phyloP scores from a whole-genome alignment of 495 filamentous ascomycete genomes.

The Opeltia flavorubescens region DNA sequence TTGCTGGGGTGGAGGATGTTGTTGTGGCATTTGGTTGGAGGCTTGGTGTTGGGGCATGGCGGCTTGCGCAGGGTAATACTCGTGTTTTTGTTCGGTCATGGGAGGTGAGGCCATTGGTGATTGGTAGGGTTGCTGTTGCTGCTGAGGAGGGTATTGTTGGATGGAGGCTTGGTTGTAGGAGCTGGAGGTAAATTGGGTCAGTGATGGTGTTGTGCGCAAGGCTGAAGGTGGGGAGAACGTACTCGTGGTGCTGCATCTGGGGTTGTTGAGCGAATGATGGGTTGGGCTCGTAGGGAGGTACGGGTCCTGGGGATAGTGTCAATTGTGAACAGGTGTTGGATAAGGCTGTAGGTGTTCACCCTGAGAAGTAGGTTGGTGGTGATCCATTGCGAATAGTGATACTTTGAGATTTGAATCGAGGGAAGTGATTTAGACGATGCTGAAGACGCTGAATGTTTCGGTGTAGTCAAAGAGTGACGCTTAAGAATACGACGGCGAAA shows the following conservation, averaged over 20 bases:
- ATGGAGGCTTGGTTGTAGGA: neutral
- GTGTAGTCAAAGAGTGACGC: too few species aligned
- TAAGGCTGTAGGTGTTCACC: neutral
- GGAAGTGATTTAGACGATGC: neutral
- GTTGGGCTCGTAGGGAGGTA: slow-evolving; percentile 3
- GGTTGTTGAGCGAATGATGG: neutral
- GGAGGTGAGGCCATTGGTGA: neutral
- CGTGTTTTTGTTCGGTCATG: neutral
- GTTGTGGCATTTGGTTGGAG: slow-evolving; percentile 3
- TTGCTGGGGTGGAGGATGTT: slow-evolving; percentile 18
- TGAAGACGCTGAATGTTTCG: too few species aligned
- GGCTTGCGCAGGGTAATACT: neutral
- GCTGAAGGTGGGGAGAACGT: neutral
- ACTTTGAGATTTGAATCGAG: neutral
- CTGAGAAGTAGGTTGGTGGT: neutral
- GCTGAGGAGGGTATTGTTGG: neutral
- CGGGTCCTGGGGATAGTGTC: neutral
- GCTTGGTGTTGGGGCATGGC: neutral
- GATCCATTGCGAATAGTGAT: neutral
- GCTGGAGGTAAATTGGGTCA: neutral
- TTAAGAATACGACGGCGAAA: too few species aligned
- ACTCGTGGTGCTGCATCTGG: neutral
- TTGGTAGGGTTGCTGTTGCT: neutral
- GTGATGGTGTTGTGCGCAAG: neutral
- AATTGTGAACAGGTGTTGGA: neutral